Conservation (phyloP, 75 land plant species). For the Cupressus sempervirens region DNA sequence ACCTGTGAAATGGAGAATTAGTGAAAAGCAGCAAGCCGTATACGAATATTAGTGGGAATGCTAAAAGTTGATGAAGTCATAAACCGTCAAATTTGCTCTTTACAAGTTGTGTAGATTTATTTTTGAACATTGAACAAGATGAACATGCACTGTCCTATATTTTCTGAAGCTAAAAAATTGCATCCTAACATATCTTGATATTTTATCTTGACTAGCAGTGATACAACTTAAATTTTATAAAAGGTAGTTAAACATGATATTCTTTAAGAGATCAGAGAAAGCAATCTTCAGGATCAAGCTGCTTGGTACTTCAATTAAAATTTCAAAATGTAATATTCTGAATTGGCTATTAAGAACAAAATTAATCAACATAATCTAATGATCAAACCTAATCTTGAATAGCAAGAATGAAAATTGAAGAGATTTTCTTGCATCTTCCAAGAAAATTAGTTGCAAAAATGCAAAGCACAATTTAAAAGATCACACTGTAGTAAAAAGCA, state of each 20-base stretch:
- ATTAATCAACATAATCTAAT: not conserved
- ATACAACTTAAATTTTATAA: not conserved
- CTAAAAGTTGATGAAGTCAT: not conserved
- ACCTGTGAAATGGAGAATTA: slow-evolving; percentile 37
- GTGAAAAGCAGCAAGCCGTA: not conserved
- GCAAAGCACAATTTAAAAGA: too few species aligned
- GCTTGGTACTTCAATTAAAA: not conserved
- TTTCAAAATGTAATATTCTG: not conserved
- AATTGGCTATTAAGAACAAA: not conserved
- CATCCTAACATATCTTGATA: not conserved
- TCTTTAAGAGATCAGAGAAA: not conserved
- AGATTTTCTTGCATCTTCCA: too few species aligned
- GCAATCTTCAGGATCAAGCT: not conserved
- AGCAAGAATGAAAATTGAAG: too few species aligned
- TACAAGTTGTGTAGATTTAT: not conserved
- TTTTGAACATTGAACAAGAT: not conserved
- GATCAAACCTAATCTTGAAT: not conserved
- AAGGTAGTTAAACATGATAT: not conserved
- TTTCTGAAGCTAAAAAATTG: not conserved
- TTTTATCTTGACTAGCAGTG: not conserved
- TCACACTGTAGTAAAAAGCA: not conserved
- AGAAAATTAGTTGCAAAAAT: too few species aligned
- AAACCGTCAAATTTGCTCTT: not conserved
- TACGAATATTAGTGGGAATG: not conserved
- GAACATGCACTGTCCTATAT: not conserved